Conservation (phyloP, 441 rosid genomes). For the Euphorbia celastroides region DNA sequence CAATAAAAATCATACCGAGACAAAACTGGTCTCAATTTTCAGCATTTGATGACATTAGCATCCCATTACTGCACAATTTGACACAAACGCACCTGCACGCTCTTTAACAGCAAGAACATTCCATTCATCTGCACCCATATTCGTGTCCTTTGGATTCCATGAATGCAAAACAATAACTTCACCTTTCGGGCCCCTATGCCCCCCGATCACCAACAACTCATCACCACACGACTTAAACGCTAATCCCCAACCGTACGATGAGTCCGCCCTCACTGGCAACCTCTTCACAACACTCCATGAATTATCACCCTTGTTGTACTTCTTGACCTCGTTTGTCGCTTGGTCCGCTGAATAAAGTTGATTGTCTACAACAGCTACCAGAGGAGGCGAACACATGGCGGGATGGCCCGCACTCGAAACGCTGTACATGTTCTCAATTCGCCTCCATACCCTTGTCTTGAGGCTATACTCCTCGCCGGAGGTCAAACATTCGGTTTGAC, state of each 20-base stretch:
- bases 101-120: conserved; percentile 35
- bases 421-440: conserved; percentile 43
- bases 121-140: conserved; percentile 29
- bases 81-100: conserved; percentile 43
- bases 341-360: conserved; percentile 38
- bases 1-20: conserved; percentile 15
- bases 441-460: conserved; percentile 40
- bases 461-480: conserved; percentile 51
- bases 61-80: conserved; percentile 53
- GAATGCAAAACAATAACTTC: conserved; percentile 39
- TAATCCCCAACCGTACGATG: conserved; percentile 48
- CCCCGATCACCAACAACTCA: conserved; percentile 41
- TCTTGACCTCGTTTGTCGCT: conserved; percentile 39
- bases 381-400: conserved; percentile 37
- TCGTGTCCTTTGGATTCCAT: conserved; percentile 39
- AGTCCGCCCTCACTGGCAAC: conserved; percentile 40
- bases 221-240: conserved; percentile 49
- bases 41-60: conserved; percentile 26
- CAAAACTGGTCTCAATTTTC: conserved; percentile 9
- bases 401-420: conserved; percentile 28
- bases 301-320: conserved; percentile 34
- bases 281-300: conserved; percentile 37
- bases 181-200: conserved; percentile 29
- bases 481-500: conserved; percentile 24
- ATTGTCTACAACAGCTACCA: conserved; percentile 26